Evolutionary conservation across 257 asterid species (phyloP), one percentile per base, ranked within the genome.

Genomic region (Scutellaria baicalensis): DNA sequence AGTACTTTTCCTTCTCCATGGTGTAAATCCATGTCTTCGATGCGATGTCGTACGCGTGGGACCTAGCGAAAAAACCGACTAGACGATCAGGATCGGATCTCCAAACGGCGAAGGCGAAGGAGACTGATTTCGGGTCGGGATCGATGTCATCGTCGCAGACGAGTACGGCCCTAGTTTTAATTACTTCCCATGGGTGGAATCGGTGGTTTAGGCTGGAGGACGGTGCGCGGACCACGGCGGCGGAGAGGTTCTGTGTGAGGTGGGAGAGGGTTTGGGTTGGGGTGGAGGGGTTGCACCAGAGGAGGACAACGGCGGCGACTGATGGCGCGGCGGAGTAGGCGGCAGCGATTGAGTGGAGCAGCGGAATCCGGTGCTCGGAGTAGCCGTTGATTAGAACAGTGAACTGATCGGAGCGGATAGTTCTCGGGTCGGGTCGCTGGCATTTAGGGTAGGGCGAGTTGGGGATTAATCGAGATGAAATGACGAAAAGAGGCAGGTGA

Each of bases 281-380:
- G 51, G 98, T 93, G 57, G 94, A 66, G 17, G 96, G 95, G 51
- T 93, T 93, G 76, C 94, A 80, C 97, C 98, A 87, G 59, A 90
- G 88, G 75, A 90, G 78, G 65, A 87, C 10, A 39, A 93, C 87
- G 39, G 82, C 78, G 35, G 90, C 77, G 16, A 93, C 88, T 0
- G 87, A 58, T 8, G 92, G 80, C 7, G 89, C 73, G 68, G 94
- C 79, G 54, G 96, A 79, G 81, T 90, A 93, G n/a, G 80, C 73
- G 44, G 88, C 80, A 52, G 89, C 82, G 68, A 91, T 87, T 6
- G 95, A 82, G n/a, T 58, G 88, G 69, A 91, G 82, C 39, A 87
- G 81, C 35, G 95, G 95, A 47, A 93, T 88, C 39, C 98, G 89
- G 56, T 82, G 81, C 74, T 87, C 97, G 61, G 97, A 93, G 81